Percentiles rank a stretch among this genome's conserved stretches.
phyloP scores from a whole-genome alignment of 768 basidiomycete species.

The Phylloporus sp. region DNA sequence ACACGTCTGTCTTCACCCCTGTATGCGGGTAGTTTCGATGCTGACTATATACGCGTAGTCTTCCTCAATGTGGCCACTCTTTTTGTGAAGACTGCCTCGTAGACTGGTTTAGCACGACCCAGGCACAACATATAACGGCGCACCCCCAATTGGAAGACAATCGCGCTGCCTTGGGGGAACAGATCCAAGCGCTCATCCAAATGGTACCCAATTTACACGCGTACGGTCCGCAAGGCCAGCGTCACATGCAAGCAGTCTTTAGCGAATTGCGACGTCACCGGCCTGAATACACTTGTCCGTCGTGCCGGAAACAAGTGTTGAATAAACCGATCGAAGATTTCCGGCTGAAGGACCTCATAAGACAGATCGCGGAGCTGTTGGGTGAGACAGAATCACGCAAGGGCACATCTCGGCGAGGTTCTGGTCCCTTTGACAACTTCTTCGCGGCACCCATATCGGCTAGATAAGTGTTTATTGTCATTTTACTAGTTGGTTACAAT shows the following conservation, averaged over 20 bases:
- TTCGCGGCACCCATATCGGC: constrained; percentile 29
- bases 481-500: neutral
- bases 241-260: constrained; percentile 18
- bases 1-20: constrained; percentile 43
- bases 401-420: neutral
- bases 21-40: neutral
- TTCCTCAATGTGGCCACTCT: constrained; percentile 65
- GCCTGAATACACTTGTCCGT: constrained; percentile 65
- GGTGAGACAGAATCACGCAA: constrained; percentile 44
- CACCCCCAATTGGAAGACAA: constrained; percentile 44
- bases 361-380: constrained; percentile 43
- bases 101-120: constrained; percentile 49
- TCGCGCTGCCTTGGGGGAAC: constrained; percentile 16
- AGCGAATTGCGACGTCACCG: constrained; percentile 26
- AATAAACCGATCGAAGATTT: constrained; percentile 58
- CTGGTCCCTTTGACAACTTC: constrained; percentile 45
- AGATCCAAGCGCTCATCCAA: constrained; percentile 19
- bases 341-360: constrained; percentile 54
- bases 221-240: constrained; percentile 13
- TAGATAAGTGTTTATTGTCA: neutral
- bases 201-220: constrained; percentile 21
- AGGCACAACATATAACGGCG: constrained; percentile 44
- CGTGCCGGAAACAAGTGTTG: constrained; percentile 51
- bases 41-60: constrained; percentile 33
- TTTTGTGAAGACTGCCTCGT: constrained; percentile 62